A percentile compares a stretch with the other conserved stretches of the same genome.
phyloP scores from a whole-genome alignment of 169 alveolate genomes.

The Cryptosporidium andersoni region DNA sequence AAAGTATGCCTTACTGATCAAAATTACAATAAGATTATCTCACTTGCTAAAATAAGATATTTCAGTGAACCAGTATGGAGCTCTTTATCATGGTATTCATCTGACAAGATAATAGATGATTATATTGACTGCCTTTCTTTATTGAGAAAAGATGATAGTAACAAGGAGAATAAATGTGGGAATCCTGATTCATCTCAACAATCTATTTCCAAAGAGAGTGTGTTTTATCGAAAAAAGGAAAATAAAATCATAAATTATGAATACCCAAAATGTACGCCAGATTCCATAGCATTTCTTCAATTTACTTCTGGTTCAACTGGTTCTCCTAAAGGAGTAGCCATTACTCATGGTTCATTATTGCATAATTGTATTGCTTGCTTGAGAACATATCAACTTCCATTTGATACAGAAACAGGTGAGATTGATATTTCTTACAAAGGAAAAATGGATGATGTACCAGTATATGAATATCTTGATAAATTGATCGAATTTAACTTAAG shows the following conservation, averaged over 20 bases:
- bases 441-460: not conserved
- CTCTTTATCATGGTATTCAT: constrained; percentile 36
- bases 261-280: constrained; percentile 51
- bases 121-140: not conserved
- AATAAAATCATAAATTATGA: constrained; percentile 12
- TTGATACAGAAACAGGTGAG: constrained; percentile 9
- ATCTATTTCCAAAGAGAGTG: not conserved
- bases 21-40: constrained; percentile 46
- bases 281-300: constrained; percentile 71
- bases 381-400: constrained; percentile 72
- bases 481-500: constrained; percentile 17
- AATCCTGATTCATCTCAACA: not conserved
- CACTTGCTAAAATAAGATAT: constrained; percentile 47
- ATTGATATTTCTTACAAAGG: constrained; percentile 2
- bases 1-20: constrained; percentile 41
- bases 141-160: too few relatives aligned
- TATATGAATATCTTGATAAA: not conserved
- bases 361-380: constrained; percentile 76
- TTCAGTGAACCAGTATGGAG: constrained; percentile 69
- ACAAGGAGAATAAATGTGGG: not conserved
- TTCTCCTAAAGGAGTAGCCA: constrained; percentile 79
- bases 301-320: constrained; percentile 80
- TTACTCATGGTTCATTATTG: constrained; percentile 76
- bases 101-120: constrained; percentile 50
- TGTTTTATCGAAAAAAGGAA: too few relatives aligned